A percentile compares a stretch with the other conserved stretches of the same genome.
Evolutionary conservation across 1,284 basidiomycete species (phyloP).

Genomic region (Ceratorhiza oryzae-sativae): DNA sequence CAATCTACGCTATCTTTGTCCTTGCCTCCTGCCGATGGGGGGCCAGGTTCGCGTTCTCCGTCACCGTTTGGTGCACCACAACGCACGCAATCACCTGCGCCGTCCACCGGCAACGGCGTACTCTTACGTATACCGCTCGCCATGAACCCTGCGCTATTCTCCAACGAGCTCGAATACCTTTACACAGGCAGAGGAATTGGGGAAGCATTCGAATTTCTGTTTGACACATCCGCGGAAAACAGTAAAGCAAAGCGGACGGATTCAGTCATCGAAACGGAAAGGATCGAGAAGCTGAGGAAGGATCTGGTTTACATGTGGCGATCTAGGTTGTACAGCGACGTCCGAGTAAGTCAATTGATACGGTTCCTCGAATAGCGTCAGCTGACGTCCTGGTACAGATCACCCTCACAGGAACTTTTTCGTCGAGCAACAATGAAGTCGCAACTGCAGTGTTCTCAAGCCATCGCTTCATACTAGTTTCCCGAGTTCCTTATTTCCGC

Average conservation of each 20-base stretch:
- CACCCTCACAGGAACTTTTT: conserved; percentile 34
- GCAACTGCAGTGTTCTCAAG: conserved; percentile 85
- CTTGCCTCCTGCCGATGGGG: conserved; percentile 58
- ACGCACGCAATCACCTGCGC: conserved; percentile 56
- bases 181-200: conserved; percentile 89
- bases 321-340: conserved; percentile 88
- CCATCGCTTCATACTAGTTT: conserved; percentile 91
- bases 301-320: conserved; percentile 97
- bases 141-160: conserved; percentile 78
- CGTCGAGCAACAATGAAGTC: conserved; percentile 61
- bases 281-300: conserved; percentile 87
- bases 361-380: conserved; percentile 19
- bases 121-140: conserved; percentile 66
- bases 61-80: conserved; percentile 55
- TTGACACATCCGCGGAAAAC: conserved; percentile 56
- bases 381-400: conserved; percentile 43
- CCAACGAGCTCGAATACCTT: conserved; percentile 87
- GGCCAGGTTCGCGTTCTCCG: conserved; percentile 59
- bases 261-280: conserved; percentile 67
- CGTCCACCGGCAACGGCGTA: conserved; percentile 53
- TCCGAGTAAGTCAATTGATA: conserved; percentile 61
- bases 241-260: conserved; percentile 55
- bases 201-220: conserved; percentile 88
- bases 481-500: conserved; percentile 88
- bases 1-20: conserved; percentile 68